phyloP scores from a whole-genome alignment of 2,329 filamentous ascomycete species.

The Xylariaceae sp. region DNA sequence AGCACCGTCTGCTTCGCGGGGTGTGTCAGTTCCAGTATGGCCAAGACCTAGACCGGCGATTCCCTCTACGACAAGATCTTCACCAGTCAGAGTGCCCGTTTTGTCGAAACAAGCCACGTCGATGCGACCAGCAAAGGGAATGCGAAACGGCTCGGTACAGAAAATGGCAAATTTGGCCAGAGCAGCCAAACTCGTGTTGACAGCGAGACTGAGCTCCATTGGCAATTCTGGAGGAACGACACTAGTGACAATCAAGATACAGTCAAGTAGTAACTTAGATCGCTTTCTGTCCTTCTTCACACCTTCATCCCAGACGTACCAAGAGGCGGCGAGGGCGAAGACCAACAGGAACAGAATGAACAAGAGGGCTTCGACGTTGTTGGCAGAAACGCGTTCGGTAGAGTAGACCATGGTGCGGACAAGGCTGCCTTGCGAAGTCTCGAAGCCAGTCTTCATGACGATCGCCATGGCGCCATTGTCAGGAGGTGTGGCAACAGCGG shows the following conservation, averaged over 20 bases:
- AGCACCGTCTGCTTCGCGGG: conserved; percentile 71
- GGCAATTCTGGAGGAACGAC: conserved; percentile 97
- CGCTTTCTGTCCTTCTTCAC: conserved; percentile 92
- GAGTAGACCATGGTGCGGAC: conserved; percentile 99
- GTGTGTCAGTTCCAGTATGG: conserved; percentile 59
- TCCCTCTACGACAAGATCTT: conserved; percentile 94
- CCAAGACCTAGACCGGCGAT: conserved; percentile 84
- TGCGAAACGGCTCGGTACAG: conserved; percentile 97
- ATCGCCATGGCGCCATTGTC: conserved; percentile 93
- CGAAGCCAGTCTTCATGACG: conserved; percentile 95
- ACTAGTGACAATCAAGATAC: conserved; percentile 94
- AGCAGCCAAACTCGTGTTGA: conserved; percentile 94
- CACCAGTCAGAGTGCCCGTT: conserved; percentile 92
- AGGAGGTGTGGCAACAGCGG: conserved; percentile 77
- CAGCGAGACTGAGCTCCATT: conserved; percentile 95
- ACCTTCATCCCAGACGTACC: conserved; percentile 99
- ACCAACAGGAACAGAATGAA: conserved; percentile 96
- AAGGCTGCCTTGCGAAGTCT: conserved; percentile 95
- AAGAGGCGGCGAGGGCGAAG: conserved; percentile 94
- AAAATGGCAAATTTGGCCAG: conserved; percentile 95
- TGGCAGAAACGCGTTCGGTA: conserved; percentile 96
- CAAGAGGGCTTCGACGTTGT: conserved; percentile 91
- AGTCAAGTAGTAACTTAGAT: conserved; percentile 94
- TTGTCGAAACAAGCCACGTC: conserved; percentile 99
- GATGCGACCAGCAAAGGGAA: conserved; percentile 91